Base-by-base conservation (phyloP, 108 stramenopile species). In the Cyclotella choctawhatcheeana region DNA sequence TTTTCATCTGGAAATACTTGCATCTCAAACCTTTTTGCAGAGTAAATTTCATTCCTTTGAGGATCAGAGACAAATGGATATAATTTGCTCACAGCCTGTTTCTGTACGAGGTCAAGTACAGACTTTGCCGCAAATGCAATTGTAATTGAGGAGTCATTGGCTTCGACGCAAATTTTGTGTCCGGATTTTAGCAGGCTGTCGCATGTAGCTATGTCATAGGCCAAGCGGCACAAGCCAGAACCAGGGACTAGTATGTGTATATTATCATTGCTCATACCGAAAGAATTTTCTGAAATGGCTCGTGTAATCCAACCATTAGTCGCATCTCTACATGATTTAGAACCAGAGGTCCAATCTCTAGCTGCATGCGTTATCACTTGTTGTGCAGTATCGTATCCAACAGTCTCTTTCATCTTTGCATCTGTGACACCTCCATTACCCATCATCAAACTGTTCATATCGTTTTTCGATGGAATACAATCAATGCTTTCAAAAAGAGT, bases 301-400 rank as follows among this genome's bases (percentile, higher is more conserved):
- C 56, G 25, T 10, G 58, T 54, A 25, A 69, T 58, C 69, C 69
- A 68, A 31, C 35, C 43, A 45, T 55, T 69, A 22, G 69, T 69
- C 31, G 34, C 69, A 32, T 69, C 56, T 58, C 69, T 34, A 69
- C 69, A 69, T 14, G 69, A n/a, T 20, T 37, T 14, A 2, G 69
- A 88, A 51, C 55, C 64, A 0, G 0, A 18, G 3, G 83, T 76
- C 91, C 91, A 92, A 73, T 92, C 91, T 50, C 91, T 78, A 25
- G 86, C 91, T 0, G 89, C 69, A 64, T 92, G 91, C 10, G 87
- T 82, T 20, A 88, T 47, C 2, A 89, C 66, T 77, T 88, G 87
- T 2, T 58, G 44, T 12, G 82, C 78, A 16, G 83, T 81, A 70
- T 92, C 87, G 54, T 92, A 92, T 17, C 69, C 69, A 5, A 58